phyloP scores from a whole-genome alignment of 2,329 filamentous ascomycete species.

The Lachnellula arida region DNA sequence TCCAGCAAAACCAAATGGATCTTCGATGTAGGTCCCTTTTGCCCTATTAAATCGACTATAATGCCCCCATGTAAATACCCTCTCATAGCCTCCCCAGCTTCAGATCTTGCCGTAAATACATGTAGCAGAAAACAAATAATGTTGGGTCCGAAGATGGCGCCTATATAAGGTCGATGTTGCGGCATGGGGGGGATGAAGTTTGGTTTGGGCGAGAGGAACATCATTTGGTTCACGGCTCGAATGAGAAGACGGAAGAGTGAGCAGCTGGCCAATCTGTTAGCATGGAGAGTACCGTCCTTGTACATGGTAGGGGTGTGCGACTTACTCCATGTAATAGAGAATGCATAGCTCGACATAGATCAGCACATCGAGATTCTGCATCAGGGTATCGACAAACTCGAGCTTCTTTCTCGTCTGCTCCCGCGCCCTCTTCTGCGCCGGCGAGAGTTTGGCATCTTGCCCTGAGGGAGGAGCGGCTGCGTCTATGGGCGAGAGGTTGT shows the following conservation, averaged over 20 bases:
- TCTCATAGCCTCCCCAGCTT: slow-evolving; percentile 55
- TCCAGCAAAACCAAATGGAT: slow-evolving; percentile 53
- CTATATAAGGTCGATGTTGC: slow-evolving; percentile 50
- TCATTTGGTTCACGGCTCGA: slow-evolving; percentile 54
- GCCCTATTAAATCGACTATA: slow-evolving; percentile 64
- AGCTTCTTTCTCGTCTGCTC: slow-evolving; percentile 47
- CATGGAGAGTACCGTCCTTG: neutral
- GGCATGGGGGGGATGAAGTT: slow-evolving; percentile 51
- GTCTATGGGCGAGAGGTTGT: slow-evolving; percentile 14
- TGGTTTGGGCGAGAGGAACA: slow-evolving; percentile 58
- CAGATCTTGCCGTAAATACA: slow-evolving; percentile 48
- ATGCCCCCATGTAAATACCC: slow-evolving; percentile 65
- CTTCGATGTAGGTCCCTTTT: slow-evolving; percentile 55
- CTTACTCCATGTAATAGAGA: slow-evolving; percentile 68
- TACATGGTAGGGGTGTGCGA: neutral
- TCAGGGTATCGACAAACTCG: slow-evolving; percentile 55
- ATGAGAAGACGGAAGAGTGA: slow-evolving; percentile 60
- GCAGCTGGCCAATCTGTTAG: slow-evolving; percentile 42
- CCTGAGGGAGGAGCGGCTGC: neutral
- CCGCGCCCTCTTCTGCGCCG: slow-evolving; percentile 31
- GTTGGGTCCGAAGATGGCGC: slow-evolving; percentile 55
- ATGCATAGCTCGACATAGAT: slow-evolving; percentile 61
- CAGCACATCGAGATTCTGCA: slow-evolving; percentile 56
- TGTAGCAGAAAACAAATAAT: slow-evolving; percentile 57
- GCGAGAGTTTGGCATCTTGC: slow-evolving; percentile 15